Evolutionary conservation across 345 rosid species (phyloP), one percentile per base, ranked within the genome.

Genomic region (Gynandropsis gynandra): DNA sequence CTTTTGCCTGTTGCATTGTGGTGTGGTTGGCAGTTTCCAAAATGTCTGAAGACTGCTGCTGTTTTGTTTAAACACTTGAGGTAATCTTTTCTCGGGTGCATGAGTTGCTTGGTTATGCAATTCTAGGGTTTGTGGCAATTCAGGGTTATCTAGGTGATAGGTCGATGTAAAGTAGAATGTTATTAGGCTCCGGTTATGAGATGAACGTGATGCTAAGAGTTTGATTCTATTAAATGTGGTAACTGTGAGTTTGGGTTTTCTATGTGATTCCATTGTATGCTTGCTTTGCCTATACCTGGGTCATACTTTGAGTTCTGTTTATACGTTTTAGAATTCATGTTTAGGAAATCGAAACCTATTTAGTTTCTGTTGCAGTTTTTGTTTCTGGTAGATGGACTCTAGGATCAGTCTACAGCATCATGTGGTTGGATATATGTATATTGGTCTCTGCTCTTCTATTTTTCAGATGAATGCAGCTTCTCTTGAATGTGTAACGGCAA

Each of bases 1-100:
- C 80, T 68, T 52, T 49, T 92, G 47, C 95, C 84, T 14, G 11
- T 79, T 51, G 80, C 68, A 10, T 29, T 80, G 56, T 85, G 89
- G 93, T 60, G 79, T 6, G 93, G 87, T 4, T 82, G 93, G 95
- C 98, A 87, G 71, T 84, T 92, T 56, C 89, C 96, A 0, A 76
- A 63, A 57, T 77, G 61, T 0, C 69, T 71, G 5, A 50, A 87
- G 10, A 40, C 76, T 40, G 96, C 93, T 35, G 81, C 76, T 47
- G 57, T 85, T 10, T 64, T 92, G 43, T 79, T 82, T 62, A 70
- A 77, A 61, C 98, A 92, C 62, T 50, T 92, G 64, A 84, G 98
- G 98, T 87, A 44, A 39, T 66, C 48, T 24, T 6, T 45, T 52
- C n/a, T 53, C 2, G 5, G 21, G 40, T 46, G 6, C 29, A 19